These are phyloP conservation scores for Niveomyces coronatus DNA, from an alignment of 2,329 filamentous ascomycete genomes.

Conservation along the genomic window DNA sequence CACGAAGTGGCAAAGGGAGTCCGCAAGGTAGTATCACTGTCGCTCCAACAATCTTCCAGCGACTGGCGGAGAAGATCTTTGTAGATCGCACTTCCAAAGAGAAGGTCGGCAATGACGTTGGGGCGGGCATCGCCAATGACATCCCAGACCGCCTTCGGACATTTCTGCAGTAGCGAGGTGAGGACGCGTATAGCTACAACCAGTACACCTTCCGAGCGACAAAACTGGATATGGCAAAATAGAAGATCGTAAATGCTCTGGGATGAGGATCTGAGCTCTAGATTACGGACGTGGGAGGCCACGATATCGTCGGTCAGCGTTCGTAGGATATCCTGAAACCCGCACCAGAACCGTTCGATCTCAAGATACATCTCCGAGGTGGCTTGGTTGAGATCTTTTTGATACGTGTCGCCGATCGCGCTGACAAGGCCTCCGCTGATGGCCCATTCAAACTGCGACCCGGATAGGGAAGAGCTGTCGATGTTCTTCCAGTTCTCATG, in stretches of 20 bases:
- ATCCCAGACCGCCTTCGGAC: conserved; percentile 77
- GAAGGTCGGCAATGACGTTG: conserved; percentile 70
- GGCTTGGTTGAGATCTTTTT: conserved; percentile 28
- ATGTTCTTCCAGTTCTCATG: conserved; percentile 35
- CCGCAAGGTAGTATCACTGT: conserved; percentile 35
- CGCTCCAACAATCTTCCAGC: conserved; percentile 33
- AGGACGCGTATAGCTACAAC: conserved; percentile 61
- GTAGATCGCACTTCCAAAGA: conserved; percentile 64
- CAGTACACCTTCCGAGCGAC: conserved; percentile 47
- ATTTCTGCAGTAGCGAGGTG: conserved; percentile 60
- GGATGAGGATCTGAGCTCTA: conserved; percentile 54
- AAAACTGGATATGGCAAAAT: conserved; percentile 42
- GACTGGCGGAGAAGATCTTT: conserved; percentile 51
- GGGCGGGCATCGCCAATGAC: conserved; percentile 74
- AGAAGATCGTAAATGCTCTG: conserved; percentile 57
- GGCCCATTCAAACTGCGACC: conserved; percentile 77
- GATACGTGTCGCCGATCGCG: conserved; percentile 52
- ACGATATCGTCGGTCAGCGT: conserved; percentile 66
- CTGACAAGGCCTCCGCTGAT: conserved; percentile 62
- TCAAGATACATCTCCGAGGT: conserved; percentile 27
- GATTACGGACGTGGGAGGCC: conserved; percentile 63
- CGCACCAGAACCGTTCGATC: conserved; percentile 71
- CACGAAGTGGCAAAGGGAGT: conserved; percentile 63
- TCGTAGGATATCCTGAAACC: conserved; percentile 61
- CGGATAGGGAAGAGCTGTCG: conserved; percentile 48